Evolutionary conservation across 2,329 filamentous ascomycete species (phyloP), one percentile per base, ranked within the genome.

Genomic region (Diaporthe longicolla): DNA sequence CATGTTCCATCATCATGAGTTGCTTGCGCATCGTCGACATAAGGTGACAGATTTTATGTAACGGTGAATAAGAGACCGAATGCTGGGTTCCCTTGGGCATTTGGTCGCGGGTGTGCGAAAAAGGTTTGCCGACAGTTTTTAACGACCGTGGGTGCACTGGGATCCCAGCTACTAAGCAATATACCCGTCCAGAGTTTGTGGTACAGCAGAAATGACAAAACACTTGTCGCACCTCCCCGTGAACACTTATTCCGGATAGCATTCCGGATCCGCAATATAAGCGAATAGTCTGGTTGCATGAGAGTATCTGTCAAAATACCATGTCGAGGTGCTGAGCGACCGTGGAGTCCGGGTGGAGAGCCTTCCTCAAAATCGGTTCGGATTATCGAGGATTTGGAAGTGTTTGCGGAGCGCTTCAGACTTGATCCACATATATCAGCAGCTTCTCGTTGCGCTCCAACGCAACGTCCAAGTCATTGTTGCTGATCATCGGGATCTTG

Each of bases 391-490:
- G 35, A n/a, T 57, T 17, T n/a, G 45, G 43, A 26, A 37, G 57
- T 32, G 19, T 55, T 58, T 35, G 45, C n/a, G 35, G 52, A 40
- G 35, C 54, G 10, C 50, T 37, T 83, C 82, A 89, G 76, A 84
- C 82, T 71, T 85, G 84, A 77, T 92, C 90, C 43, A 94, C 92
- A 77, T 91, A 94, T 35, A 98, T 86, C 71, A 95, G 91, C 76
- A 98, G 87, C 85, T 98, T 98, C 77, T 95, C 93, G 83, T 97
- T 97, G 78, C 95, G 88, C 78, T 93, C 90, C 76, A 98, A 86
- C 4, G 96, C 96, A 77, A 90, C 88, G 77, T 95, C 92, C 70
- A 98, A 85, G 81, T 98, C 95, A 76, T 93, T 89, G 81, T 98
- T 92, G 82, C 91, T 95, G 80, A 94, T 87, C 76, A 98, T 86